Evolutionary conservation across 306 rosid genomes (phyloP).

Genomic region (Vigna angularis): DNA sequence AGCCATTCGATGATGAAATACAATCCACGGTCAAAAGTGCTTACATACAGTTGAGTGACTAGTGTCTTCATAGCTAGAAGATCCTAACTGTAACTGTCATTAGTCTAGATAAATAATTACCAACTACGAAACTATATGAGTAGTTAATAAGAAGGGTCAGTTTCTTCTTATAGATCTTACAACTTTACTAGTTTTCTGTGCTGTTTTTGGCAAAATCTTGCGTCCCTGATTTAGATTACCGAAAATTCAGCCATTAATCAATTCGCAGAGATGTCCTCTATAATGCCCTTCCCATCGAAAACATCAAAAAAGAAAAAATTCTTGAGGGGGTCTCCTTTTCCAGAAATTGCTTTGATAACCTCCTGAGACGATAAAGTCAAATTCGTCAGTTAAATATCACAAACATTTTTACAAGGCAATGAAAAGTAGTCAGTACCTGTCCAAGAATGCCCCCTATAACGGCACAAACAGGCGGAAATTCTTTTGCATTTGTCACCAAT

Average conservation of each 20-base stretch:
- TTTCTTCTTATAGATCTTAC: slow-evolving; percentile 17
- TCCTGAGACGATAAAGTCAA: slow-evolving; percentile 57
- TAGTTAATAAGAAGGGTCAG: slow-evolving; percentile 37
- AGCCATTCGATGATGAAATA: neutral
- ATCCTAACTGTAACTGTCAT: slow-evolving; percentile 15
- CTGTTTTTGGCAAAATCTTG: slow-evolving; percentile 6
- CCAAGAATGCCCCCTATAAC: slow-evolving; percentile 93
- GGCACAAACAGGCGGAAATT: slow-evolving; percentile 98
- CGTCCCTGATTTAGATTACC: neutral
- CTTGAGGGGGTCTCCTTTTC: slow-evolving; percentile 85
- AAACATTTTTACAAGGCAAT: neutral
- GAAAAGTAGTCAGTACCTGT: slow-evolving; percentile 63
- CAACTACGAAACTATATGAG: slow-evolving; percentile 12
- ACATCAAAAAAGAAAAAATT: slow-evolving; percentile 88
- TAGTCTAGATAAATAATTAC: slow-evolving; percentile 23
- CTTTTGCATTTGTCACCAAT: slow-evolving; percentile 61
- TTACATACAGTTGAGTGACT: slow-evolving; percentile 23
- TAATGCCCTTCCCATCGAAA: slow-evolving; percentile 84
- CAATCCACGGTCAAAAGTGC: neutral
- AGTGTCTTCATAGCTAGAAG: neutral
- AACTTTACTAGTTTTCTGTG: slow-evolving; percentile 12
- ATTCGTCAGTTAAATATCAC: slow-evolving; percentile 6
- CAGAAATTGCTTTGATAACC: slow-evolving; percentile 94
- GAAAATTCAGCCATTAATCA: neutral
- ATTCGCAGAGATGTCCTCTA: slow-evolving; percentile 70